Evolutionary conservation across 495 filamentous ascomycete genomes (phyloP).

Genomic region (Trichoderma orchidacearum): DNA sequence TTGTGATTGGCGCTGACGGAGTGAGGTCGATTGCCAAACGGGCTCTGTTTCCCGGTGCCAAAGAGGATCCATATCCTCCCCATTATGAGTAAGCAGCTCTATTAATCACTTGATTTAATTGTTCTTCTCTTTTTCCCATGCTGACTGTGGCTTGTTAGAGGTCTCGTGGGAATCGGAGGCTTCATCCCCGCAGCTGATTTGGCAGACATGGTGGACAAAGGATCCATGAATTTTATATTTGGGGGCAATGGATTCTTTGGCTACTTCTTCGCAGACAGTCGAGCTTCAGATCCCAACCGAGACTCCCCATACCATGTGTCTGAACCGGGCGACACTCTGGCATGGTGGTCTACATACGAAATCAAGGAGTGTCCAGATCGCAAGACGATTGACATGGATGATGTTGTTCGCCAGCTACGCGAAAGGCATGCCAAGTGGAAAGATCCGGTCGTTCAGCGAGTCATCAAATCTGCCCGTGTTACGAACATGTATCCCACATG

Average conservation of each 20-base stretch:
- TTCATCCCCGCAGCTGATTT: slow-evolving; percentile 23
- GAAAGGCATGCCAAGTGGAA: slow-evolving; percentile 32
- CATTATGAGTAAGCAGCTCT: slow-evolving; percentile 3
- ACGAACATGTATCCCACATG: slow-evolving; percentile 40
- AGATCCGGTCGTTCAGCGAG: slow-evolving; percentile 34
- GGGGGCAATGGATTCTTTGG: slow-evolving; percentile 46
- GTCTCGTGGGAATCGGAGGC: slow-evolving; percentile 36
- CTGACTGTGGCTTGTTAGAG: slow-evolving; percentile 15
- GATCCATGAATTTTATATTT: slow-evolving; percentile 38
- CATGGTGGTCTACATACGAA: slow-evolving; percentile 38
- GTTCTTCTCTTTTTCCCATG: no score
- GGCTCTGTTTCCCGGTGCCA: slow-evolving; percentile 23
- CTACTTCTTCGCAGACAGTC: slow-evolving; percentile 22
- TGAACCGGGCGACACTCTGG: slow-evolving; percentile 19
- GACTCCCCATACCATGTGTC: slow-evolving; percentile 4
- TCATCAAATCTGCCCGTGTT: slow-evolving; percentile 25
- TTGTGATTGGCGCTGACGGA: slow-evolving; percentile 51
- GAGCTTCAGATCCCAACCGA: slow-evolving; percentile 6
- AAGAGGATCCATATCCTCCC: slow-evolving; percentile 9
- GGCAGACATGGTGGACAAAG: slow-evolving; percentile 10
- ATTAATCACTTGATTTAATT: no score
- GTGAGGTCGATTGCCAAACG: slow-evolving; percentile 35
- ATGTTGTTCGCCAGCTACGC: slow-evolving; percentile 25
- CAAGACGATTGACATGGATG: slow-evolving; percentile 21
- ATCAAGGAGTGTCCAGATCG: slow-evolving; percentile 21